phyloP scores from a whole-genome alignment of 257 asterid species.

The Penstemon barbatus region DNA sequence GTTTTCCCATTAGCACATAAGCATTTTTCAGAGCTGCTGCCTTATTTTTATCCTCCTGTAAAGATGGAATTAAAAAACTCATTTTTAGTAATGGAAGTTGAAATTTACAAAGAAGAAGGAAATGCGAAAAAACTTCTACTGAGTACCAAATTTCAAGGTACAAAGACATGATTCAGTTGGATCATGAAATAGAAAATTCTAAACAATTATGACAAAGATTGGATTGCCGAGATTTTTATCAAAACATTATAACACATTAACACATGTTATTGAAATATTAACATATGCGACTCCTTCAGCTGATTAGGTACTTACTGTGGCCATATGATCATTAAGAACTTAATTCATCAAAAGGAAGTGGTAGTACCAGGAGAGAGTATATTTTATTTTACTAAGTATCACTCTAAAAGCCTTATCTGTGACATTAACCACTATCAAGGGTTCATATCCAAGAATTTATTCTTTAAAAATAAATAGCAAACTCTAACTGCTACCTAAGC shows the following conservation, averaged over 20 bases:
- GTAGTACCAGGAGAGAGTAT: constrained; percentile 1
- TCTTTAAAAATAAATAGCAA: background rate
- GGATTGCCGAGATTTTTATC: background rate
- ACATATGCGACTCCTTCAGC: constrained; percentile 2
- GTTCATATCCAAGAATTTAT: constrained; percentile 15
- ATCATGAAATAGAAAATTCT: constrained; percentile 12
- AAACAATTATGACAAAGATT: background rate
- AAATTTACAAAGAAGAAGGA: background rate
- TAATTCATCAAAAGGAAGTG: constrained; percentile 1
- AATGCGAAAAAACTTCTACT: background rate
- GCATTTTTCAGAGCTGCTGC: constrained; percentile 98
- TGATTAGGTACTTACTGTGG: constrained; percentile 2
- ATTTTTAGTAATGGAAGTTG: constrained; percentile 13
- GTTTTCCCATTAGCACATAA: constrained; percentile 91
- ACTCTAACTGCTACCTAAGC: background rate
- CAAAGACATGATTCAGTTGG: constrained; percentile 13
- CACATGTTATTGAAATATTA: background rate
- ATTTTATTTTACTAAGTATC: constrained; percentile 11
- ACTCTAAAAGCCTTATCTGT: constrained; percentile 6
- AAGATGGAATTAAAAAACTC: constrained; percentile 22
- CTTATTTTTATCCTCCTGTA: constrained; percentile 87
- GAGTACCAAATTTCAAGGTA: background rate
- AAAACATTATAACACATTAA: background rate
- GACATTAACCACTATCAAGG: constrained; percentile 1
- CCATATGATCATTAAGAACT: constrained; percentile 4